These are phyloP conservation scores for Fennellomyces sp. DNA, from an alignment of 371 early-diverging fungal genomes.

Conservation along the genomic window DNA sequence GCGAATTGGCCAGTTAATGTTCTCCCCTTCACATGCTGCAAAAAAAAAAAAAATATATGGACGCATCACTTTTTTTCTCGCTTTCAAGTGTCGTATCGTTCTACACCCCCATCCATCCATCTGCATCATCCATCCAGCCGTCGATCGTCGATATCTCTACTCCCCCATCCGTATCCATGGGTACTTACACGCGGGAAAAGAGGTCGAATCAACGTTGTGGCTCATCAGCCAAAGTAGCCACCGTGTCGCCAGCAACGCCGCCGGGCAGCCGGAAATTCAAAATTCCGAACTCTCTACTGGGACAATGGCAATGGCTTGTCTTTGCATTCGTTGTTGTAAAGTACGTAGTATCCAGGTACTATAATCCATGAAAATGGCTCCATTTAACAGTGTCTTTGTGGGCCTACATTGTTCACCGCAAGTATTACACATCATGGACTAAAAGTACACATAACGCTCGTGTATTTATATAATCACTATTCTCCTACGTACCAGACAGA, in stretches of 20 bases:
- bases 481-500: too few relatives aligned
- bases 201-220: constrained; percentile 8
- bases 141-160: constrained; percentile 3
- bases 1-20: neutral
- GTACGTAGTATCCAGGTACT: too few relatives aligned
- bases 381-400: too few relatives aligned
- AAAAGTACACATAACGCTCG: too few relatives aligned
- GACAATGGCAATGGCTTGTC: too few relatives aligned
- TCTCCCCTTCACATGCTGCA: neutral
- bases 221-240: neutral
- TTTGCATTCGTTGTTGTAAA: too few relatives aligned
- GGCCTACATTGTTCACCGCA: too few relatives aligned
- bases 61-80: neutral
- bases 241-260: neutral
- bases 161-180: neutral
- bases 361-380: too few relatives aligned
- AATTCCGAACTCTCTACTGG: too few relatives aligned
- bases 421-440: too few relatives aligned
- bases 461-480: too few relatives aligned
- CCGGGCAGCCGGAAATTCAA: constrained; percentile 6
- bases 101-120: constrained; percentile 5
- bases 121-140: constrained; percentile 8
- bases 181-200: constrained; percentile 18
- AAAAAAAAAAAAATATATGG: neutral
- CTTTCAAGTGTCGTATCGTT: neutral